These are phyloP conservation scores for Gamarada debralockiae DNA, from an alignment of 495 filamentous ascomycete genomes.

Conservation along the genomic window DNA sequence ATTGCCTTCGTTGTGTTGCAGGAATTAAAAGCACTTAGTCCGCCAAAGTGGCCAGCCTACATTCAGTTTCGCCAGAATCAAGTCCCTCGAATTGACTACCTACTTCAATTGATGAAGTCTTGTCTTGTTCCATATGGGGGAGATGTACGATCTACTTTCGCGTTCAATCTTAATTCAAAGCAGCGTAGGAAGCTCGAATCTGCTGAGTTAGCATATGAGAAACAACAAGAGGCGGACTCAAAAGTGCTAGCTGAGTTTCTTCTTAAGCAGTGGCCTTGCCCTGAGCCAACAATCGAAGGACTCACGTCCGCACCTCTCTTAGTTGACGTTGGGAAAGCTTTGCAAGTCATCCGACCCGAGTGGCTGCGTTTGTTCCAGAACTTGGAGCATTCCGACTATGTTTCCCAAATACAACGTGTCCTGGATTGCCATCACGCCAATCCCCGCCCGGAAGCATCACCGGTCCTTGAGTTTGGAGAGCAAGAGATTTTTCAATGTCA, in stretches of 20 bases:
- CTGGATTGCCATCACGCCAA: constrained; percentile 1
- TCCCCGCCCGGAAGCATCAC: neutral
- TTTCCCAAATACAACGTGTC: constrained; percentile 7
- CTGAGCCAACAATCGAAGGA: constrained; percentile 22
- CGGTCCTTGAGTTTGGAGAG: neutral
- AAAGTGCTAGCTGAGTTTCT: constrained; percentile 29
- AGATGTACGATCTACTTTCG: neutral
- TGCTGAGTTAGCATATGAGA: constrained; percentile 23
- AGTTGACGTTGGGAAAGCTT: constrained; percentile 6
- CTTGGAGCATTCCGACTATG: constrained; percentile 7
- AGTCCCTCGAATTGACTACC: neutral
- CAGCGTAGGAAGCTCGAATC: constrained; percentile 20
- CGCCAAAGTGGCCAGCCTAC: constrained; percentile 30
- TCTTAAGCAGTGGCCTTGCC: constrained; percentile 36
- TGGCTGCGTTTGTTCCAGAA: constrained; percentile 19
- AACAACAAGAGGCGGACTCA: constrained; percentile 23
- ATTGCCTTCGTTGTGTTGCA: constrained; percentile 33
- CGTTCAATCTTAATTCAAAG: constrained; percentile 17
- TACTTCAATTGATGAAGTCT: neutral
- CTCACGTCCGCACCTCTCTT: constrained; percentile 11
- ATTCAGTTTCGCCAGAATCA: constrained; percentile 20
- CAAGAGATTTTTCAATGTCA: constrained; percentile 15
- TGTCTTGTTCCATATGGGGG: neutral
- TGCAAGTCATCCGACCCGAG: constrained; percentile 13
- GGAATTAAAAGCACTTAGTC: constrained; percentile 28